A percentile compares a stretch with the other conserved stretches of the same genome.
Conservation (phyloP, 2,329 filamentous ascomycete genomes). For the Lasiodiplodia sp. region DNA sequence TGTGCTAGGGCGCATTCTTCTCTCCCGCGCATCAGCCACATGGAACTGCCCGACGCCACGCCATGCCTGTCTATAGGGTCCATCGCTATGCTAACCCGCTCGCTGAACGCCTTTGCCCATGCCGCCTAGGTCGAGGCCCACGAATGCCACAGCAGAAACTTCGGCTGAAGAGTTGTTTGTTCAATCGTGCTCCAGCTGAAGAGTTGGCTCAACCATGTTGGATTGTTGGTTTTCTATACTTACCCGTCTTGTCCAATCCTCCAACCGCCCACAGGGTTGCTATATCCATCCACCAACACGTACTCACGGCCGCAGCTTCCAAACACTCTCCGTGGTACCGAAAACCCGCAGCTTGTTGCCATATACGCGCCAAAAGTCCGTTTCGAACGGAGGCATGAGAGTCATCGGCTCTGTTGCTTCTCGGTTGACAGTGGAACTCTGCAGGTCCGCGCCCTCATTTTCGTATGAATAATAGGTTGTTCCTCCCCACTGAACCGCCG, state of each 20-base stretch:
- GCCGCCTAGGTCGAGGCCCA: not conserved
- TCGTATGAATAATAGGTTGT: slow-evolving; percentile 16
- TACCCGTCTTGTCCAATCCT: not conserved
- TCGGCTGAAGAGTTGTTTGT: not conserved
- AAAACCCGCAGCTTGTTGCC: slow-evolving; percentile 67
- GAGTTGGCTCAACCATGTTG: not conserved
- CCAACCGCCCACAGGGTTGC: not conserved
- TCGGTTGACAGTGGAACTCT: slow-evolving; percentile 27
- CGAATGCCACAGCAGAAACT: not conserved
- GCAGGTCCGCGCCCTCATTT: slow-evolving; percentile 30
- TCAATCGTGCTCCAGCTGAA: not conserved
- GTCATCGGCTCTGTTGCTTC: slow-evolving; percentile 41
- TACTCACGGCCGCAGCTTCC: slow-evolving; percentile 30
- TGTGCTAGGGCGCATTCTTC: slow-evolving; percentile 1
- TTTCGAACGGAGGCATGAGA: slow-evolving; percentile 60
- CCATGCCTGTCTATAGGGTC: not conserved
- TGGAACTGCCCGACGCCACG: not conserved
- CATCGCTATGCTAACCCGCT: slow-evolving; percentile 1
- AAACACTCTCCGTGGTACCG: slow-evolving; percentile 61
- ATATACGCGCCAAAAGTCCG: slow-evolving; percentile 64
- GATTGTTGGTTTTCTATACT: not conserved
- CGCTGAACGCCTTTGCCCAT: not conserved
- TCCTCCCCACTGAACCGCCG: not conserved
- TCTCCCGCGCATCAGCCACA: slow-evolving; percentile 6
- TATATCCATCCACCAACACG: not conserved